phyloP scores from a whole-genome alignment of 371 early-diverging fungal genomes.

The Mucor sp. region DNA sequence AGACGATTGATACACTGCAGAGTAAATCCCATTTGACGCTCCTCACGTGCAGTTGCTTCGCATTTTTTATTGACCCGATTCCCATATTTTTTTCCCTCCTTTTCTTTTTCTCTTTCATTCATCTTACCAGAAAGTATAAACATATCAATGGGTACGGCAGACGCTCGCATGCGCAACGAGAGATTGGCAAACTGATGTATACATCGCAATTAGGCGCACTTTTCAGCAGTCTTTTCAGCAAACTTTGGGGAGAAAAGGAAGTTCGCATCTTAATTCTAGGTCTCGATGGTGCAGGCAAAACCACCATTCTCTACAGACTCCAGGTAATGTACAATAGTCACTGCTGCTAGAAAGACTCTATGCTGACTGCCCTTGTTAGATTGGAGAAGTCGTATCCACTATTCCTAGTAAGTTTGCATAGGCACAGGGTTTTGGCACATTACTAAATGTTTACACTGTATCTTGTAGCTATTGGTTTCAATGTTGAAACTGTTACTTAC shows the following conservation, averaged over 20 bases:
- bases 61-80: neutral
- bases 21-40: neutral
- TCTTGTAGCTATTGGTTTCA: slow-evolving; percentile 78
- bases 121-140: neutral
- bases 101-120: neutral
- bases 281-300: slow-evolving; percentile 96
- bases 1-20: neutral
- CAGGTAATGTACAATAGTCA: slow-evolving; percentile 28
- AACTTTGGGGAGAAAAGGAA: slow-evolving; percentile 72
- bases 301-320: slow-evolving; percentile 79
- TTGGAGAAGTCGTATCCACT: slow-evolving; percentile 97
- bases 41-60: slow-evolving; percentile 3
- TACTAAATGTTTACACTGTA: neutral
- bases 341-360: neutral
- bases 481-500: slow-evolving; percentile 97
- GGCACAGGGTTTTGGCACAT: neutral
- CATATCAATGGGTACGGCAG: neutral
- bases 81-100: neutral
- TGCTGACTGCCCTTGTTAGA: slow-evolving; percentile 51
- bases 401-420: slow-evolving; percentile 91
- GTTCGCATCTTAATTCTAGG: slow-evolving; percentile 94
- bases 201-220: slow-evolving; percentile 33
- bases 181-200: neutral
- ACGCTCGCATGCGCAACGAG: neutral
- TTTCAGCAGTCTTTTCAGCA: slow-evolving; percentile 47